phyloP scores from a whole-genome alignment of 2,329 filamentous ascomycete species.

The Coniochaeta sp. region DNA sequence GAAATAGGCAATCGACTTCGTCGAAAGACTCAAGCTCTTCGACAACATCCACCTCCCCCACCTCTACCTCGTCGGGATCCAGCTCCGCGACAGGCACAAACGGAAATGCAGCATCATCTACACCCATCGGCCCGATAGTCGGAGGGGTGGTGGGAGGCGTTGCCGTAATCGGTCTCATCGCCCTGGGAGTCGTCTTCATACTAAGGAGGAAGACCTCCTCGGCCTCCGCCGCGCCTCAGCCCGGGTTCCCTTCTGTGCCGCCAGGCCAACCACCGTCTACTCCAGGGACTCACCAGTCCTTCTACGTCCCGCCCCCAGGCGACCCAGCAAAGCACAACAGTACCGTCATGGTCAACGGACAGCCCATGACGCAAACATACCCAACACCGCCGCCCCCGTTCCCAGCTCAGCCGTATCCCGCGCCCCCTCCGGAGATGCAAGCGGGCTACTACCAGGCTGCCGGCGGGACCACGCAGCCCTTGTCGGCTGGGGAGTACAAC shows the following conservation, averaged over 20 bases:
- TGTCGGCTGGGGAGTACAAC: not conserved
- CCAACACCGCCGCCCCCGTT: not conserved
- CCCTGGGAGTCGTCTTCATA: constrained; percentile 21
- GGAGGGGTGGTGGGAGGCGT: constrained; percentile 29
- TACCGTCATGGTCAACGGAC: not conserved
- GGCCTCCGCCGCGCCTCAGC: not conserved
- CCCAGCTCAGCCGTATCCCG: not conserved
- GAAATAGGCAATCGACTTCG: not conserved
- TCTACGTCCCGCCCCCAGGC: not conserved
- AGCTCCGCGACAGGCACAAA: constrained; percentile 5
- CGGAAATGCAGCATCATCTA: constrained; percentile 6
- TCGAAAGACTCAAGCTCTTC: constrained; percentile 6
- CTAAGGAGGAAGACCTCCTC: constrained; percentile 15
- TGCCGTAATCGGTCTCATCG: constrained; percentile 21
- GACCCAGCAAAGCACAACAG: not conserved
- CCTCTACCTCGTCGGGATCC: not conserved
- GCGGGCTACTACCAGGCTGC: not conserved
- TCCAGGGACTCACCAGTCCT: not conserved
- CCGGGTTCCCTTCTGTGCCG: not conserved
- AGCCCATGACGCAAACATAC: not conserved
- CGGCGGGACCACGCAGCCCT: not conserved
- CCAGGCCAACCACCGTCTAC: not conserved
- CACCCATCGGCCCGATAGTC: constrained; percentile 26
- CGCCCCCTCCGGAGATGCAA: not conserved
- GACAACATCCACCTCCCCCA: constrained; percentile 14